A percentile compares a stretch with the other conserved stretches of the same genome.
Conservation (phyloP, 1,284 basidiomycete species). For the Papiliotrema nemorosa region DNA sequence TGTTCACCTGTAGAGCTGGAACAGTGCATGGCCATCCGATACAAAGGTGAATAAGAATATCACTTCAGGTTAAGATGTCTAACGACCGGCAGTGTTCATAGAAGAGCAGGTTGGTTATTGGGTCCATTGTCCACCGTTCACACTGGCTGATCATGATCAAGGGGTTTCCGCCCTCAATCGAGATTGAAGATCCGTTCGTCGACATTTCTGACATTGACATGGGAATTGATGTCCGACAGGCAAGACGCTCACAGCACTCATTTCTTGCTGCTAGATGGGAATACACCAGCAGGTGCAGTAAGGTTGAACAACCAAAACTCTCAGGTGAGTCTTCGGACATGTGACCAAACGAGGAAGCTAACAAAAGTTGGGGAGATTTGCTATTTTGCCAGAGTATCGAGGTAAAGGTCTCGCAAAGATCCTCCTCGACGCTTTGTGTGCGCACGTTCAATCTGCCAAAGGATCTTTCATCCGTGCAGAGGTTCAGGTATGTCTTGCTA, state of each 20-base stretch:
- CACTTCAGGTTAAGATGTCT: neutral
- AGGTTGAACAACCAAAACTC: neutral
- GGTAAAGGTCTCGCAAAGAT: neutral
- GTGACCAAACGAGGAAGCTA: neutral
- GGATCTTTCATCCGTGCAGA: neutral
- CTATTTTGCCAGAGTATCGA: neutral
- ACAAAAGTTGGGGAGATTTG: neutral
- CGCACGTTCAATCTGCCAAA: neutral
- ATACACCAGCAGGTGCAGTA: neutral
- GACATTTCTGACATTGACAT: neutral
- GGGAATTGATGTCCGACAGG: neutral
- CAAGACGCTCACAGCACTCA: neutral
- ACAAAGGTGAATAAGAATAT: neutral
- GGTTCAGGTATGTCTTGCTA: neutral
- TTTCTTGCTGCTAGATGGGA: neutral
- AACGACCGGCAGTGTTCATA: neutral
- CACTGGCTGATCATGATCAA: neutral
- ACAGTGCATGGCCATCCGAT: neutral
- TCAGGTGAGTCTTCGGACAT: neutral
- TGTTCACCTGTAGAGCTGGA: no score
- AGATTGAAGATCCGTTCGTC: neutral
- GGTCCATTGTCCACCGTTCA: neutral
- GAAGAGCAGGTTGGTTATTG: neutral
- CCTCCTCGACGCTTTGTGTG: neutral
- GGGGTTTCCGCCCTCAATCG: neutral